Evolutionary conservation across 2,329 filamentous ascomycete genomes (phyloP).

Genomic region (Capronia americana): DNA sequence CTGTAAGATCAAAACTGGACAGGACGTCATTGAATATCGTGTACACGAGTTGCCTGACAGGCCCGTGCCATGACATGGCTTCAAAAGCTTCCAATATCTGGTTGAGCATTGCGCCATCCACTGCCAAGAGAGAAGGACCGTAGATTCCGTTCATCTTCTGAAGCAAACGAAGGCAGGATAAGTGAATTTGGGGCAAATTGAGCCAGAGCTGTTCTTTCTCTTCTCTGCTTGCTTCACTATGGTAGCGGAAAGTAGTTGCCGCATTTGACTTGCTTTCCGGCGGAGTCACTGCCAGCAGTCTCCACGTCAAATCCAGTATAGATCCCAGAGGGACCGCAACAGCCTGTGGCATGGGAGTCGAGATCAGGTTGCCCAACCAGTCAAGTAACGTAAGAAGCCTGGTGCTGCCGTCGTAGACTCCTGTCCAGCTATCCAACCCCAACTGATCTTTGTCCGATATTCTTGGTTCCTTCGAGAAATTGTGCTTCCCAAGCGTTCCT

Average conservation of each 20-base stretch:
- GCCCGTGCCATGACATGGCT: constrained; percentile 55
- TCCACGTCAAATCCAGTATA: constrained; percentile 71
- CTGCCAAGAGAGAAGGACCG: constrained; percentile 61
- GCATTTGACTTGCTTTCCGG: constrained; percentile 49
- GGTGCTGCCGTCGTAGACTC: constrained; percentile 74
- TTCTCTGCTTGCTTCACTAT: constrained; percentile 75
- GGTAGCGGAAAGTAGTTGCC: constrained; percentile 64
- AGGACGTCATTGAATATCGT: constrained; percentile 64
- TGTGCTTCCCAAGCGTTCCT: constrained; percentile 45
- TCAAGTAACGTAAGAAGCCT: constrained; percentile 70
- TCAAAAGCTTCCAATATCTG: constrained; percentile 74
- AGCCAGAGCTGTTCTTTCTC: constrained; percentile 82
- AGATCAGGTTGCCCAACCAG: constrained; percentile 69
- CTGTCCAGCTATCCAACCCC: constrained; percentile 72
- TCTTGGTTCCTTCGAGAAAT: constrained; percentile 46
- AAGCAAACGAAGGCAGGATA: constrained; percentile 70
- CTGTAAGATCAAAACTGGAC: constrained; percentile 65
- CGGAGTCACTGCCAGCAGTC: constrained; percentile 71
- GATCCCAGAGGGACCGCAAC: constrained; percentile 72
- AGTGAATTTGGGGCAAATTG: constrained; percentile 75
- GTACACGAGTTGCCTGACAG: constrained; percentile 69
- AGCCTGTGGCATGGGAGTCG: constrained; percentile 66
- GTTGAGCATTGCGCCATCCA: constrained; percentile 71
- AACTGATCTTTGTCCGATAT: constrained; percentile 51
- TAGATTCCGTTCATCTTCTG: constrained; percentile 64